phyloP scores from a whole-genome alignment of 331 rosid genomes.

The Cydonia oblonga region DNA sequence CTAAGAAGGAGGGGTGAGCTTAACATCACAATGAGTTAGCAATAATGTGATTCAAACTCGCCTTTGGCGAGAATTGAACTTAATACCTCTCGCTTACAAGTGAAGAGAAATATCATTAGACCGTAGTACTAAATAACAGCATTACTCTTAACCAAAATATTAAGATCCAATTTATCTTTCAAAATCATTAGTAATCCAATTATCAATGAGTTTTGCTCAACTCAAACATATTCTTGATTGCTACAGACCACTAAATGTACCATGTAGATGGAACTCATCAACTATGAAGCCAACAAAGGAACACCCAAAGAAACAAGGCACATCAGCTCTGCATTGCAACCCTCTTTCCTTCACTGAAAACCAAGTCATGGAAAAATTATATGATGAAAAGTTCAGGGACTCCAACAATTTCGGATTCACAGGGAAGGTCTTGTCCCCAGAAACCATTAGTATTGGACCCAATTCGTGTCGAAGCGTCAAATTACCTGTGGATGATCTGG shows the following conservation, averaged over 20 bases:
- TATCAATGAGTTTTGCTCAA: not conserved
- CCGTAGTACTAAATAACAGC: not conserved
- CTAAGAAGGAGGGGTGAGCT: fast-evolving
- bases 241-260: slow-evolving; percentile 54
- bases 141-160: not conserved
- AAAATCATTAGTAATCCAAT: not conserved
- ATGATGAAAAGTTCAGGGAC: slow-evolving; percentile 30
- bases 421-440: slow-evolving; percentile 57
- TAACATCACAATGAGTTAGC: too few relatives aligned
- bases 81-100: too few relatives aligned
- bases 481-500: slow-evolving; percentile 45
- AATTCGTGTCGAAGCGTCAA: slow-evolving; percentile 46
- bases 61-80: too few relatives aligned
- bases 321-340: slow-evolving; percentile 22
- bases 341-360: slow-evolving; percentile 23
- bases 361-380: slow-evolving; percentile 32
- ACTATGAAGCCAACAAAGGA: slow-evolving; percentile 24
- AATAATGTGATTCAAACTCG: too few relatives aligned
- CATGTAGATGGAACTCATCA: slow-evolving; percentile 54
- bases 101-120: too few relatives aligned
- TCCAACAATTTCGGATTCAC: slow-evolving; percentile 40
- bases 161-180: too few relatives aligned
- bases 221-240: slow-evolving; percentile 1
- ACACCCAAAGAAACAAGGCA: slow-evolving; percentile 32
- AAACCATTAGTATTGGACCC: slow-evolving; percentile 43